Percentiles rank a stretch among this genome's conserved stretches.
These are phyloP conservation scores for Trichoderma cornu-damae DNA, from an alignment of 2,329 filamentous ascomycete species.

Conservation along the genomic window DNA sequence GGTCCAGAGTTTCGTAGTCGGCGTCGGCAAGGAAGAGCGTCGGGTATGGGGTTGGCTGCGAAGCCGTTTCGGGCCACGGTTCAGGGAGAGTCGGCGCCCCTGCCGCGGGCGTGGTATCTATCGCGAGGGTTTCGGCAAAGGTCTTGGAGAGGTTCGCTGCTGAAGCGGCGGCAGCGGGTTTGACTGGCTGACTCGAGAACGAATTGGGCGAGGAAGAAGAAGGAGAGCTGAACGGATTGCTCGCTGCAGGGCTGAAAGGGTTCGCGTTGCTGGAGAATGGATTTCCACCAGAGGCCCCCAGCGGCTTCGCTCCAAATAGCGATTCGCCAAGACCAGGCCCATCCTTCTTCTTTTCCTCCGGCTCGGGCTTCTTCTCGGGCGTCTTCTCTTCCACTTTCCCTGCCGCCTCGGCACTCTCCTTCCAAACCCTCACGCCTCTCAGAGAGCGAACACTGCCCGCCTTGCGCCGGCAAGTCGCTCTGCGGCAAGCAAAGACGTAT, in stretches of 20 bases:
- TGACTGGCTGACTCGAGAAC: constrained; percentile 31
- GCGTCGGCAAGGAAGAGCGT: constrained; percentile 77
- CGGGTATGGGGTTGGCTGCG: constrained; percentile 67
- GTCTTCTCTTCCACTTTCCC: constrained; percentile 31
- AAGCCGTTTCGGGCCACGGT: constrained; percentile 67
- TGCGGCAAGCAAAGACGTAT: constrained; percentile 78
- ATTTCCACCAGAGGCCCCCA: constrained; percentile 43
- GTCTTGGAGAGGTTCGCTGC: constrained; percentile 47
- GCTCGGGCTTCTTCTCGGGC: constrained; percentile 28
- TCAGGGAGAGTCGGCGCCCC: constrained; percentile 43
- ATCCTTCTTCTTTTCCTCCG: constrained; percentile 34
- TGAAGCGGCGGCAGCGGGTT: constrained; percentile 29
- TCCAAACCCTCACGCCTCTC: constrained; percentile 58
- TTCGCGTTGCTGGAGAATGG: constrained; percentile 55
- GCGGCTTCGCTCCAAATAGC: constrained; percentile 61
- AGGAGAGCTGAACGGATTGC: constrained; percentile 31
- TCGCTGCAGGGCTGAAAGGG: constrained; percentile 39
- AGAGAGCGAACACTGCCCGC: constrained; percentile 74
- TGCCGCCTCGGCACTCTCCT: constrained; percentile 35
- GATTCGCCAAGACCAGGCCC: constrained; percentile 56
- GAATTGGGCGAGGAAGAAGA: constrained; percentile 26
- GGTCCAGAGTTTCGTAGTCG: constrained; percentile 83
- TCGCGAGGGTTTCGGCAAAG: constrained; percentile 70
- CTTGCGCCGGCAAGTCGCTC: constrained; percentile 73
- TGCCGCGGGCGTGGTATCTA: constrained; percentile 51